These are phyloP conservation scores for Kurtzmaniella quercitrusa DNA, from an alignment of 1,139 yeast genomes.

Conservation along the genomic window DNA sequence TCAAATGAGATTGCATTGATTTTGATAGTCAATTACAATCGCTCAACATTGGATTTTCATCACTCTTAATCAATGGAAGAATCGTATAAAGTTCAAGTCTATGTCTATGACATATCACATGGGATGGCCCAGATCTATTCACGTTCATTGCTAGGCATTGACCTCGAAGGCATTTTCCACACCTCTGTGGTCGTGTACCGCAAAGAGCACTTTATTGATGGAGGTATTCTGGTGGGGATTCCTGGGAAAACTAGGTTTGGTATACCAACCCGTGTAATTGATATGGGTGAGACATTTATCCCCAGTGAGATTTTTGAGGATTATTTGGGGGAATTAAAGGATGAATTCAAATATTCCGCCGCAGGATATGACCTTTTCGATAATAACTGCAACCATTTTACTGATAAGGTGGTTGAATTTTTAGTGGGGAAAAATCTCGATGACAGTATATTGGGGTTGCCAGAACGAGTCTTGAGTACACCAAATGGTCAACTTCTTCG, in stretches of 20 bases:
- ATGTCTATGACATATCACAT: slow-evolving; percentile 61
- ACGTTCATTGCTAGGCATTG: slow-evolving; percentile 41
- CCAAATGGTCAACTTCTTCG: slow-evolving; percentile 52
- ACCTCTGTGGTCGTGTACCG: slow-evolving; percentile 57
- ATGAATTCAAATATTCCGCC: slow-evolving; percentile 42
- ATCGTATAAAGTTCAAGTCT: slow-evolving; percentile 41
- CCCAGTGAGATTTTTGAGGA: slow-evolving; percentile 51
- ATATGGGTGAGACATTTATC: slow-evolving; percentile 51
- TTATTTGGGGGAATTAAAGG: slow-evolving; percentile 47
- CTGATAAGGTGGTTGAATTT: slow-evolving; percentile 55
- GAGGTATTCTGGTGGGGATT: slow-evolving; percentile 45
- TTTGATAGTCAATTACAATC: too few species aligned
- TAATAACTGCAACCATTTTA: slow-evolving; percentile 69
- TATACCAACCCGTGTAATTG: slow-evolving; percentile 47
- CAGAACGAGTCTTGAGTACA: slow-evolving; percentile 52
- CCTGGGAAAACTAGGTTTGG: slow-evolving; percentile 65
- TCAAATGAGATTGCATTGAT: too few species aligned
- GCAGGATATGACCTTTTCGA: slow-evolving; percentile 54
- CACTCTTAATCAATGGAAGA: slow-evolving; percentile 11
- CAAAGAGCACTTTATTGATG: slow-evolving; percentile 57
- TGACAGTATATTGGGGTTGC: slow-evolving; percentile 50
- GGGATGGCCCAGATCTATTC: slow-evolving; percentile 43
- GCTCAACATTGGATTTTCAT: neutral
- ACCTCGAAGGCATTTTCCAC: slow-evolving; percentile 64
- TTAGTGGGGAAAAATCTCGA: slow-evolving; percentile 49